A percentile compares a stretch with the other conserved stretches of the same genome.
phyloP scores from a whole-genome alignment of 345 rosid species.

The Moringa oleifera region DNA sequence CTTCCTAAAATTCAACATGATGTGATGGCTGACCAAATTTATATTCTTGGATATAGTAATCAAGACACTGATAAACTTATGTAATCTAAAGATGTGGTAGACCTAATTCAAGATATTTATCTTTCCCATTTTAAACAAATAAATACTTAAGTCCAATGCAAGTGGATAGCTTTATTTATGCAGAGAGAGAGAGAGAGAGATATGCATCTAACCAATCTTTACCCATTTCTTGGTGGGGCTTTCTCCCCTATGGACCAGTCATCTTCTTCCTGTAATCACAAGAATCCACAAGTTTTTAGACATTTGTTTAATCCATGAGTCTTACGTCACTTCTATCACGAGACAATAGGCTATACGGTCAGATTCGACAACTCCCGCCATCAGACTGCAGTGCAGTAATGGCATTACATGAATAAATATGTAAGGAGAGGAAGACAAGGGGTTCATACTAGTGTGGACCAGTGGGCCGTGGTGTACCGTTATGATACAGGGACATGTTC shows the following conservation, averaged over 20 bases:
- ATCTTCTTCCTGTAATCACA: not conserved
- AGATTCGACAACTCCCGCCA: no score
- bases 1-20: slow-evolving; percentile 2
- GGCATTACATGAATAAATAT: no score
- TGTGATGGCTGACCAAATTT: not conserved
- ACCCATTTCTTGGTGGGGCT: not conserved
- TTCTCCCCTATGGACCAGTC: not conserved
- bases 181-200: no score
- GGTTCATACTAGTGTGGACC: not conserved
- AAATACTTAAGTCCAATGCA: no score
- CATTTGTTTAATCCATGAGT: not conserved
- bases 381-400: no score
- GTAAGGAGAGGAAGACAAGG: no score
- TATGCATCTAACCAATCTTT: not conserved
- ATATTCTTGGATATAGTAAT: no score
- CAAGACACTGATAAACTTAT: no score
- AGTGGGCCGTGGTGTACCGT: no score
- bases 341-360: no score
- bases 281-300: slow-evolving; percentile 2
- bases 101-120: not conserved
- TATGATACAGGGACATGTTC: not conserved
- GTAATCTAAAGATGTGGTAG: not conserved
- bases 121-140: no score
- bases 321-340: not conserved
- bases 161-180: not conserved